A percentile compares a stretch with the other conserved stretches of the same genome.
phyloP scores from a whole-genome alignment of 495 filamentous ascomycete genomes.

The Hyphodiscus hymeniophilus region DNA sequence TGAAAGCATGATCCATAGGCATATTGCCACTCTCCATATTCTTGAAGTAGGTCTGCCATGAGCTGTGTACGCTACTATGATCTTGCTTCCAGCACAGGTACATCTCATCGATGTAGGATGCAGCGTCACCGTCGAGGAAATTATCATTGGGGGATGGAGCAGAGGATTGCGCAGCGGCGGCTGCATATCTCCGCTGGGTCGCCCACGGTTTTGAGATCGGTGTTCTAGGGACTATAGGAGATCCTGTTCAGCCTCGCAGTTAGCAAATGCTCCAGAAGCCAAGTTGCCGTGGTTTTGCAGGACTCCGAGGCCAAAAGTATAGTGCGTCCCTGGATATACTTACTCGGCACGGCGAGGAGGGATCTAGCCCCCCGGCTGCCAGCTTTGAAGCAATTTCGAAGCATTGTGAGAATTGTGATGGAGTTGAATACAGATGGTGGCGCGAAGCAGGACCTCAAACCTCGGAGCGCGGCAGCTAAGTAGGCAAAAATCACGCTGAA shows the following conservation, averaged over 20 bases:
- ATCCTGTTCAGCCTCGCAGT: conserved; percentile 19
- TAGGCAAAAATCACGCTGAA: conserved; percentile 1
- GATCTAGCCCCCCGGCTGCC: conserved; percentile 38
- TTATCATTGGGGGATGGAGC: conserved; percentile 77
- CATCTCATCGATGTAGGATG: conserved; percentile 99
- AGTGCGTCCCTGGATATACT: conserved; percentile 31
- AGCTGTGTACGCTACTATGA: conserved; percentile 88
- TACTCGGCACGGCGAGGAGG: conserved; percentile 37
- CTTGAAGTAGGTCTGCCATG: conserved; percentile 98
- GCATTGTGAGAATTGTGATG: conserved; percentile 31
- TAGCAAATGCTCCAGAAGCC: too few relatives aligned
- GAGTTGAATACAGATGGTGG: conserved; percentile 30
- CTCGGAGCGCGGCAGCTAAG: conserved; percentile 5
- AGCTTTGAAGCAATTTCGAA: conserved; percentile 43
- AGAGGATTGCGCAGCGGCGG: conserved; percentile 33
- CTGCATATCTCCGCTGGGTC: too few relatives aligned
- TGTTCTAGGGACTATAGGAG: conserved; percentile 30
- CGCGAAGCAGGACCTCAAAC: conserved; percentile 44
- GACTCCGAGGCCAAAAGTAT: conserved; percentile 6
- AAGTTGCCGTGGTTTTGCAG: conserved; percentile 4
- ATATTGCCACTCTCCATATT: conserved; percentile 99
- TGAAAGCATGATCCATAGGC: conserved; percentile 94
- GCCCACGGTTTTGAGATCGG: conserved; percentile 32
- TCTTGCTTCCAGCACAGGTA: conserved; percentile 95
- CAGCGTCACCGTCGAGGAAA: conserved; percentile 89